Evolutionary conservation across 371 early-diverging fungal species (phyloP).

Genomic region (Lichtheimia hyalospora): DNA sequence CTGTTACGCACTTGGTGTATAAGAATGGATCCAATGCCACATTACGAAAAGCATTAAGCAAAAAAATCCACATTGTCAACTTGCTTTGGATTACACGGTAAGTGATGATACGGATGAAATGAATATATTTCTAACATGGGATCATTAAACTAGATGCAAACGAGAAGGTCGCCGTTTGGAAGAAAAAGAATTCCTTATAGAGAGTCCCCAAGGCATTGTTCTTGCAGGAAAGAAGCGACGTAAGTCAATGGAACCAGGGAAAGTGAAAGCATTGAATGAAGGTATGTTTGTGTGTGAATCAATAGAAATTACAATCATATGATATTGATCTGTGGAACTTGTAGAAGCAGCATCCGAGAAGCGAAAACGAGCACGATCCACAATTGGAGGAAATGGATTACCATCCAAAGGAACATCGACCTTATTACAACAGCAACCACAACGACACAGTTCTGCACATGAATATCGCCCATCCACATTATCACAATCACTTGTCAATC

Average conservation of each 20-base stretch:
- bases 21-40: slow-evolving; percentile 49
- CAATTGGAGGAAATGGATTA: too few relatives aligned
- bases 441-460: too few relatives aligned
- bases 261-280: slow-evolving; percentile 31
- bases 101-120: neutral
- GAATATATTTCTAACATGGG: neutral
- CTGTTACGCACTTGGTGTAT: slow-evolving; percentile 45
- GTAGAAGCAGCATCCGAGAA: too few relatives aligned
- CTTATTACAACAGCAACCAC: too few relatives aligned
- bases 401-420: too few relatives aligned
- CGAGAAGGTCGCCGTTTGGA: slow-evolving; percentile 29
- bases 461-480: too few relatives aligned
- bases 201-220: slow-evolving; percentile 28
- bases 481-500: too few relatives aligned
- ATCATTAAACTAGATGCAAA: slow-evolving; percentile 24
- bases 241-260: slow-evolving; percentile 50
- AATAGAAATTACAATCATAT: neutral
- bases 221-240: slow-evolving; percentile 30
- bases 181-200: slow-evolving; percentile 38
- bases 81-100: slow-evolving; percentile 41
- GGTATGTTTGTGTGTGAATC: slow-evolving; percentile 1
- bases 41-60: slow-evolving; percentile 34
- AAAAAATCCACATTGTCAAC: slow-evolving; percentile 33
- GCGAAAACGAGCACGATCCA: neutral
- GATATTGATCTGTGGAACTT: too few relatives aligned